These are phyloP conservation scores for Cryptosporidium baileyi DNA, from an alignment of 169 alveolate species.

Conservation along the genomic window DNA sequence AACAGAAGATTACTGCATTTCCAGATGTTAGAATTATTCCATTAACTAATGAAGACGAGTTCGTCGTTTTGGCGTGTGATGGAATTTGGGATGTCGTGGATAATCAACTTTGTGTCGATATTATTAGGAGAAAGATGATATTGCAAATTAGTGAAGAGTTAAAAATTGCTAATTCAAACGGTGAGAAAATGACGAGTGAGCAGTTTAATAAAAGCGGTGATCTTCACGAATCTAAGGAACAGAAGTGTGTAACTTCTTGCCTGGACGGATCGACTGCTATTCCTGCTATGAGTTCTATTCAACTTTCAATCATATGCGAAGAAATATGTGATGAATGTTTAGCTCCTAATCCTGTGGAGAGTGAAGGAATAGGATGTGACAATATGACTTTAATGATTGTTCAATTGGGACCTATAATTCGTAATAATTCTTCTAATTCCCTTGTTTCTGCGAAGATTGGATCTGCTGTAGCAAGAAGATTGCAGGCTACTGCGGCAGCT, in stretches of 20 bases:
- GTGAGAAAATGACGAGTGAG: neutral
- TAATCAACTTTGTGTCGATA: constrained; percentile 91
- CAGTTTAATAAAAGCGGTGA: neutral
- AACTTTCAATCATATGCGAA: constrained; percentile 82
- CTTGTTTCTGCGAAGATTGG: constrained; percentile 56
- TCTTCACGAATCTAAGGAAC: constrained; percentile 34
- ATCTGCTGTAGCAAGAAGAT: constrained; percentile 33
- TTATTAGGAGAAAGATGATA: constrained; percentile 74
- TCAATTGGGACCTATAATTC: constrained; percentile 74
- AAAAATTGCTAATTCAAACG: neutral
- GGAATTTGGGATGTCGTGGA: constrained; percentile 98
- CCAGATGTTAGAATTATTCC: constrained; percentile 92
- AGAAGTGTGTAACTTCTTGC: neutral
- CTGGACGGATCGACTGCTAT: constrained; percentile 47
- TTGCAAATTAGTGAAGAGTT: constrained; percentile 51
- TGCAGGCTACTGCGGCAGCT: constrained; percentile 32
- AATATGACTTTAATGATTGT: constrained; percentile 92
- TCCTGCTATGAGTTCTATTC: constrained; percentile 58
- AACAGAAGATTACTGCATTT: constrained; percentile 91
- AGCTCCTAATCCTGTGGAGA: constrained; percentile 84
- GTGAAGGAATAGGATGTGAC: constrained; percentile 93
- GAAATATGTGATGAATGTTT: constrained; percentile 87
- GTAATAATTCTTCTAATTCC: constrained; percentile 51
- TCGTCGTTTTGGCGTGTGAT: constrained; percentile 98
- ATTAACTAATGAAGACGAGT: constrained; percentile 88